Conservation (phyloP, 192 early-diverging fungal species). For the Entomortierella lignicola region DNA sequence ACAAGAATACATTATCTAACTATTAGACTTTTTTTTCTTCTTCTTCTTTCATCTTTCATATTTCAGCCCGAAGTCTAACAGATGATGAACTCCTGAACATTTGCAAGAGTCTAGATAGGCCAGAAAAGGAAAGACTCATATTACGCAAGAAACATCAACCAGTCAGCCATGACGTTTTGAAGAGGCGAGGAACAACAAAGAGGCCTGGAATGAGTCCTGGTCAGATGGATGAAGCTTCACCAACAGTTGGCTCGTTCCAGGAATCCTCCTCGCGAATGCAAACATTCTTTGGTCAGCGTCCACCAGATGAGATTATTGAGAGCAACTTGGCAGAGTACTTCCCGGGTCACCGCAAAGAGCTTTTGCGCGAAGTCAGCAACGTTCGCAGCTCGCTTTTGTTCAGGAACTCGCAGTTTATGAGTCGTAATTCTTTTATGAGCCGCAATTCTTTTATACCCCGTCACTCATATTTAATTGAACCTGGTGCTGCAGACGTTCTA, state of each 20-base stretch:
- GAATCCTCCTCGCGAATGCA: slow-evolving; percentile 62
- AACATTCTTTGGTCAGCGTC: slow-evolving; percentile 95
- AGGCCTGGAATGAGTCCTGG: neutral
- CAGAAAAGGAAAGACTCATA: slow-evolving; percentile 77
- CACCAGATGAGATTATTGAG: slow-evolving; percentile 92
- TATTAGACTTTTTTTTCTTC: no score
- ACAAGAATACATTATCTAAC: no score
- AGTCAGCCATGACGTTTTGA: slow-evolving; percentile 64
- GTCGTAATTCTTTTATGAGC: slow-evolving; percentile 41
- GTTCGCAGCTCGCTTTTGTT: slow-evolving; percentile 43
- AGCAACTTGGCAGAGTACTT: slow-evolving; percentile 94
- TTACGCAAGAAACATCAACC: slow-evolving; percentile 77
- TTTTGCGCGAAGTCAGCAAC: slow-evolving; percentile 47
- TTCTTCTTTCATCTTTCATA: neutral
- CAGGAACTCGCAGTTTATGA: slow-evolving; percentile 52
- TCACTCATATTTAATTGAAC: slow-evolving; percentile 50
- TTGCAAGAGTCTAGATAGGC: slow-evolving; percentile 73
- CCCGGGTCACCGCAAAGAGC: slow-evolving; percentile 68
- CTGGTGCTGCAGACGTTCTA: slow-evolving; percentile 47
- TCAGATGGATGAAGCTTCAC: slow-evolving; percentile 53
- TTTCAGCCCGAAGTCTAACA: slow-evolving; percentile 67
- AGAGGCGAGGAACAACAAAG: slow-evolving; percentile 60
- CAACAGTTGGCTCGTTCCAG: slow-evolving; percentile 34
- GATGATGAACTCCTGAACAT: slow-evolving; percentile 86
- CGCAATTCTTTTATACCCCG: slow-evolving; percentile 54